These are phyloP conservation scores for Diaporthe citriasiana DNA, from an alignment of 2,329 filamentous ascomycete genomes.

Conservation along the genomic window DNA sequence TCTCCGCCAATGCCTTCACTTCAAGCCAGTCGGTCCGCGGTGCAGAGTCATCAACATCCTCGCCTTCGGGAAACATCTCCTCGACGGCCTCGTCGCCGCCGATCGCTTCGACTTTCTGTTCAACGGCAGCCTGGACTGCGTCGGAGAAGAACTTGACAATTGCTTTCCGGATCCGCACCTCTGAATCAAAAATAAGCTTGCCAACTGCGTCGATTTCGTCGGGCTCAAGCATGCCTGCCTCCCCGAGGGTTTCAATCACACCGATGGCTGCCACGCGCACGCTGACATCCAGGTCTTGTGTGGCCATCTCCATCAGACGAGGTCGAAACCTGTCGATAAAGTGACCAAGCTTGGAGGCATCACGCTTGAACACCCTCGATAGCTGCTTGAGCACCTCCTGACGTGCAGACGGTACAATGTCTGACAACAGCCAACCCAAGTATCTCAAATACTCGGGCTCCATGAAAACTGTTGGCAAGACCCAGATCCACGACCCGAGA, in stretches of 20 bases:
- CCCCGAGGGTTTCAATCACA: conserved; percentile 84
- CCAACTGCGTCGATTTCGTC: conserved; percentile 92
- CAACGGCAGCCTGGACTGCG: conserved; percentile 85
- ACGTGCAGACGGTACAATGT: conserved; percentile 79
- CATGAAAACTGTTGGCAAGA: conserved; percentile 88
- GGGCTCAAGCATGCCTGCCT: conserved; percentile 89
- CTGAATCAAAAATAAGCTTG: conserved; percentile 89
- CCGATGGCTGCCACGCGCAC: conserved; percentile 87
- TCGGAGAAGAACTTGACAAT: conserved; percentile 92
- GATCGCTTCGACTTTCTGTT: conserved; percentile 84
- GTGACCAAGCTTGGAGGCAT: conserved; percentile 86
- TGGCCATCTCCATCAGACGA: conserved; percentile 93
- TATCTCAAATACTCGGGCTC: conserved; percentile 93
- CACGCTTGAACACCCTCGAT: conserved; percentile 81
- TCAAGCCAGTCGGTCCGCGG: conserved; percentile 90
- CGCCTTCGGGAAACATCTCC: conserved; percentile 78
- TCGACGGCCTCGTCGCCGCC: conserved; percentile 83
- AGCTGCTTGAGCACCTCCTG: conserved; percentile 91
- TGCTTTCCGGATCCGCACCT: conserved; percentile 86
- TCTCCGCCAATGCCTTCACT: conserved; percentile 90
- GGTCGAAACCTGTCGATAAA: conserved; percentile 94
- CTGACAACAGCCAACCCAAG: conserved; percentile 94
- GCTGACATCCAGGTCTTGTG: conserved; percentile 82
- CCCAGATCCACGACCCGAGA: conserved; percentile 89
- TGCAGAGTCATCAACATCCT: conserved; percentile 82